A percentile compares a stretch with the other conserved stretches of the same genome.
Conservation (phyloP, 768 basidiomycete genomes). For the Rhodosporidiobolus sp. region DNA sequence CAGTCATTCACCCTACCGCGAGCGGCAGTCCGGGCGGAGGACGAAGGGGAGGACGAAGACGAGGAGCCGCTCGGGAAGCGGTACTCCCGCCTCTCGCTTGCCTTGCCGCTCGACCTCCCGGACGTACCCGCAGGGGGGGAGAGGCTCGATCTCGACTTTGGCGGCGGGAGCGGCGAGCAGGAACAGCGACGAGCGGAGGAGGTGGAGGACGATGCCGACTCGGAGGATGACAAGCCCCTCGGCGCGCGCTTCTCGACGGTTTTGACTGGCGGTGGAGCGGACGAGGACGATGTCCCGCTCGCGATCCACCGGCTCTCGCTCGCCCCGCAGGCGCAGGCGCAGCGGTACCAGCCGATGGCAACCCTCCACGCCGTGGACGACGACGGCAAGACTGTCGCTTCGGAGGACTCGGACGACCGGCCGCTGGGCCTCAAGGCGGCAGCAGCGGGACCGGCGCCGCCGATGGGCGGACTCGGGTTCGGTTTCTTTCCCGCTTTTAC, state of each 20-base stretch:
- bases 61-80: constrained; percentile 19
- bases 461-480: too few species aligned
- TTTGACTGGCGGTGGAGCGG: neutral
- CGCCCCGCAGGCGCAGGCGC: constrained; percentile 2
- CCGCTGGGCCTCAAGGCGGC: constrained; percentile 24
- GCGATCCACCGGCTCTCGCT: constrained; percentile 28
- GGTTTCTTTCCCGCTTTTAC: neutral
- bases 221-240: constrained; percentile 26
- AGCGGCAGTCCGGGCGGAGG: neutral
- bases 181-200: neutral
- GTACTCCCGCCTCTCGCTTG: constrained; percentile 14
- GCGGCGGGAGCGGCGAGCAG: neutral
- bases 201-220: neutral
- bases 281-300: constrained; percentile 37
- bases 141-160: constrained; percentile 5
- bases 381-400: constrained; percentile 9
- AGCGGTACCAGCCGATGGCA: neutral
- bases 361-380: constrained; percentile 24
- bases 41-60: constrained; percentile 5
- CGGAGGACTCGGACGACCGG: constrained; percentile 24
- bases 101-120: neutral
- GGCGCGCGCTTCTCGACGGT: constrained; percentile 15
- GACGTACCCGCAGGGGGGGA: neutral
- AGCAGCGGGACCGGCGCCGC: neutral
- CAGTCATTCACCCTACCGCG: neutral